phyloP scores from a whole-genome alignment of 2,329 filamentous ascomycete species.

The Thyridium curvatum region DNA sequence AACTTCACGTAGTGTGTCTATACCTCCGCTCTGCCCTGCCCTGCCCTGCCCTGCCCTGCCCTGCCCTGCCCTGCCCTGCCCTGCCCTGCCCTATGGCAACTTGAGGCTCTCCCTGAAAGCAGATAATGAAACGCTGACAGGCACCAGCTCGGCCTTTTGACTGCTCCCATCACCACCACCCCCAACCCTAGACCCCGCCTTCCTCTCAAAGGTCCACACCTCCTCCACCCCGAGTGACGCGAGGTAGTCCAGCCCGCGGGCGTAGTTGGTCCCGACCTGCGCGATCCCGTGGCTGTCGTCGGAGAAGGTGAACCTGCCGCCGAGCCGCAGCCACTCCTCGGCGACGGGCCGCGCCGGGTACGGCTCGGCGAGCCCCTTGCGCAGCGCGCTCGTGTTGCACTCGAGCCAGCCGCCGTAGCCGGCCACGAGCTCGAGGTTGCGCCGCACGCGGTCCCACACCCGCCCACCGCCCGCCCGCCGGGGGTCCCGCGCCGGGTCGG shows the following conservation, averaged over 20 bases:
- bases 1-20: too few species aligned
- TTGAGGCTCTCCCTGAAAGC: slow-evolving; percentile 8
- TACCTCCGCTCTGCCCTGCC: too few species aligned
- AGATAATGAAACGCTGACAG: slow-evolving; percentile 23
- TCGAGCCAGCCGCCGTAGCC: slow-evolving; percentile 79
- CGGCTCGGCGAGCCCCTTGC: slow-evolving; percentile 86
- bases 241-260: slow-evolving; percentile 63
- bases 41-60: too few species aligned
- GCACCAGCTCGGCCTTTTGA: slow-evolving; percentile 29
- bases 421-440: slow-evolving; percentile 68
- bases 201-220: slow-evolving; percentile 50
- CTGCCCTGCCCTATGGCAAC: neutral
- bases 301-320: slow-evolving; percentile 81
- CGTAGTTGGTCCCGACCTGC: slow-evolving; percentile 84
- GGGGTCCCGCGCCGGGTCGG: slow-evolving; percentile 58
- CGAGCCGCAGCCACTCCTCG: slow-evolving; percentile 65
- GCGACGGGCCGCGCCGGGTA: slow-evolving; percentile 80
- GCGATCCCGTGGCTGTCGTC: slow-evolving; percentile 90
- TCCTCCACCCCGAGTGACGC: slow-evolving; percentile 56
- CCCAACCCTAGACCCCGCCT: slow-evolving; percentile 18
- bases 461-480: slow-evolving; percentile 21
- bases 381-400: slow-evolving; percentile 78
- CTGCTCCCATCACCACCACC: slow-evolving; percentile 11
- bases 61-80: too few species aligned
- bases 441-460: slow-evolving; percentile 68